phyloP scores from a whole-genome alignment of 1,284 basidiomycete species.

The Leccinum pachyderme region DNA sequence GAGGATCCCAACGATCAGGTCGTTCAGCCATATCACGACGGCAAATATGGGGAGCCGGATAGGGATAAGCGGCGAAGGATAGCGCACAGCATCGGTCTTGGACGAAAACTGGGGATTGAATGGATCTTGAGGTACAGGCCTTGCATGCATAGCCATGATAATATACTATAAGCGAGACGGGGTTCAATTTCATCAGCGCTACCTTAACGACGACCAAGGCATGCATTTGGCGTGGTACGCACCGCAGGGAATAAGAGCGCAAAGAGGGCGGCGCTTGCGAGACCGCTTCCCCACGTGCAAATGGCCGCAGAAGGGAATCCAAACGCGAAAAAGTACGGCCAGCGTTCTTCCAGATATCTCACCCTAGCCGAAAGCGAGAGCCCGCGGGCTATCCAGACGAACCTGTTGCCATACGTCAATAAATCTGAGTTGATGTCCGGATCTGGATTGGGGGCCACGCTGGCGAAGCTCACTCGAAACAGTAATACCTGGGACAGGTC shows the following conservation, averaged over 20 bases:
- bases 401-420: constrained; percentile 42
- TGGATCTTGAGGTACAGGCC: constrained; percentile 64
- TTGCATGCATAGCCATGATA: constrained; percentile 74
- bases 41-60: constrained; percentile 76
- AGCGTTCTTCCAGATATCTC: constrained; percentile 77
- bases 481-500: constrained; percentile 65
- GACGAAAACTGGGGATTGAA: constrained; percentile 55
- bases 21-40: constrained; percentile 72
- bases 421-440: neutral
- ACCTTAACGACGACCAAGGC: constrained; percentile 11
- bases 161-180: constrained; percentile 54
- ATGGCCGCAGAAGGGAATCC: constrained; percentile 68
- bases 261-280: constrained; percentile 76
- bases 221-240: constrained; percentile 24
- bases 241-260: constrained; percentile 77
- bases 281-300: constrained; percentile 67
- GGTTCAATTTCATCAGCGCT: constrained; percentile 1
- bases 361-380: constrained; percentile 66
- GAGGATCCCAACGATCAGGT: constrained; percentile 60
- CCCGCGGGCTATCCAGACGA: constrained; percentile 75
- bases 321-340: constrained; percentile 83
- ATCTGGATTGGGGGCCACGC: neutral
- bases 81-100: constrained; percentile 43
- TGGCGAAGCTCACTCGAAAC: constrained; percentile 68
- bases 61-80: constrained; percentile 73